These are phyloP conservation scores for Saccharomycopsis schoenii DNA, from an alignment of 805 yeast species.

Conservation along the genomic window DNA sequence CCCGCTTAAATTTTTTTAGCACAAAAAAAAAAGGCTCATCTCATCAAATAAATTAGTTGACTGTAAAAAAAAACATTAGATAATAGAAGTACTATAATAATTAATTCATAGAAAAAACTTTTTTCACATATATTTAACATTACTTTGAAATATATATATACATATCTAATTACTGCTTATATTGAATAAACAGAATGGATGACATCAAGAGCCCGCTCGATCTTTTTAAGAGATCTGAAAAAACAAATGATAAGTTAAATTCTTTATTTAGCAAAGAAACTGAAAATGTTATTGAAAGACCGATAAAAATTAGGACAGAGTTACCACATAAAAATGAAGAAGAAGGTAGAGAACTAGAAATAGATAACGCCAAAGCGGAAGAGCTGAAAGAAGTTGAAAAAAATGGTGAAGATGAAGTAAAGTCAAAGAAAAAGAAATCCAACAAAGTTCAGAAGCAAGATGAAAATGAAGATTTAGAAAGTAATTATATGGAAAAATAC, in stretches of 20 bases:
- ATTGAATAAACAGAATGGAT: neutral
- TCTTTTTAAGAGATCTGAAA: neutral
- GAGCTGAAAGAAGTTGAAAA: constrained; percentile 7
- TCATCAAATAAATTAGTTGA: neutral
- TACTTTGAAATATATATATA: neutral
- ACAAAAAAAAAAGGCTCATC: neutral
- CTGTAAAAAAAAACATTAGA: no score
- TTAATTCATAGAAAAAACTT: no score
- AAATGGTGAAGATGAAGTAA: constrained; percentile 3
- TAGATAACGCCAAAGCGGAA: neutral
- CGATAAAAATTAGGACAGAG: constrained; percentile 26
- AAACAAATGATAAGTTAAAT: neutral
- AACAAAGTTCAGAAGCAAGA: constrained; percentile 14
- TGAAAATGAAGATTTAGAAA: constrained; percentile 19
- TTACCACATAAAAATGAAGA: neutral
- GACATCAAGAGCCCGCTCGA: neutral
- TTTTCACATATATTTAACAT: no score
- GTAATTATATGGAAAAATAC: constrained; percentile 10
- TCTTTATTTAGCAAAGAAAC: constrained; percentile 15
- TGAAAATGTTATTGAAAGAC: constrained; percentile 28
- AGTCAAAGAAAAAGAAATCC: constrained; percentile 2
- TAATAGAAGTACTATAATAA: no score
- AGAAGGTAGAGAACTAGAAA: constrained; percentile 2
- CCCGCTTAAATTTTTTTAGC: neutral
- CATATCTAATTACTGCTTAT: neutral